These are phyloP conservation scores for Ganoderma resinaceum DNA, from an alignment of 1,284 basidiomycete genomes.

Conservation along the genomic window DNA sequence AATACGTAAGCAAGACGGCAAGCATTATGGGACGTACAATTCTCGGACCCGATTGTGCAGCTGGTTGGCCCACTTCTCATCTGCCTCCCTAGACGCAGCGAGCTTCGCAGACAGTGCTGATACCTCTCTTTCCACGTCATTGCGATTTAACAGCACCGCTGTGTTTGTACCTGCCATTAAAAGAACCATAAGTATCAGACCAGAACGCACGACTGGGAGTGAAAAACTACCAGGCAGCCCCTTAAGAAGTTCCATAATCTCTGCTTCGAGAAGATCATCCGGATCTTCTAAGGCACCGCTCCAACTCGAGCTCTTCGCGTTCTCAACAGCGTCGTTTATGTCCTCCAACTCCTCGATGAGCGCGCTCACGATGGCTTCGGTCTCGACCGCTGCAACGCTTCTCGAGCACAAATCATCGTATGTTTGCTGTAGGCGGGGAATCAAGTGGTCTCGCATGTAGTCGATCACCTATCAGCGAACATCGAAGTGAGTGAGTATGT, in stretches of 20 bases:
- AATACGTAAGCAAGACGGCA: neutral
- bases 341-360: constrained; percentile 41
- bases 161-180: constrained; percentile 17
- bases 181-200: neutral
- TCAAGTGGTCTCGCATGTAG: constrained; percentile 22
- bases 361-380: constrained; percentile 35
- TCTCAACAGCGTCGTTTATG: constrained; percentile 33
- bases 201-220: too few relatives aligned
- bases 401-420: constrained; percentile 19
- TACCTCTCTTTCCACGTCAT: constrained; percentile 32
- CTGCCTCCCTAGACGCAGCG: constrained; percentile 9
- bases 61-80: constrained; percentile 22
- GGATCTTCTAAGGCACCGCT: neutral
- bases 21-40: constrained; percentile 21
- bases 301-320: constrained; percentile 7
- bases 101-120: constrained; percentile 11
- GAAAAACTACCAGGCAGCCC: constrained; percentile 20
- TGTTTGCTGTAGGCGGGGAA: constrained; percentile 23
- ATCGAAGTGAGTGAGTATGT: neutral
- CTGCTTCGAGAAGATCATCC: constrained; percentile 12
- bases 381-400: constrained; percentile 19
- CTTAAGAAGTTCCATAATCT: constrained; percentile 30
- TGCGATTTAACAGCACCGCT: constrained; percentile 32
- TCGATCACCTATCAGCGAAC: constrained; percentile 18
- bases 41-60: constrained; percentile 16